Evolutionary conservation across 2,329 filamentous ascomycete species (phyloP).

Genomic region (Fusarium gaditjirri): DNA sequence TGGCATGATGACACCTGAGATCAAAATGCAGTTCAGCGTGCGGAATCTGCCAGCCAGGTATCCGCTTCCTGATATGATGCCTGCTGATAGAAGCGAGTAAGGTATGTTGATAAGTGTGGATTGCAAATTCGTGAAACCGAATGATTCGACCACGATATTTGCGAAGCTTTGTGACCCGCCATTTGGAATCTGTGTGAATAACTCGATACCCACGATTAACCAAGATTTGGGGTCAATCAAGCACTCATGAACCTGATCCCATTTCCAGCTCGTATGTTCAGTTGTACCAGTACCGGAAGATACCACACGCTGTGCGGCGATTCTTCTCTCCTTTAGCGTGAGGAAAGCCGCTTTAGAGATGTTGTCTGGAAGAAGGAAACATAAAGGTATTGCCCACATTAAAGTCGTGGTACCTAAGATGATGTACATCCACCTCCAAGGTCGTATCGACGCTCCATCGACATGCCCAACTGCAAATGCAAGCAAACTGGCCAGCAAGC

Average conservation of each 20-base stretch:
- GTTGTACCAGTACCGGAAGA: conserved; percentile 63
- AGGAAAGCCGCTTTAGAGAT: conserved; percentile 69
- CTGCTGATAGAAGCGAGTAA: conserved; percentile 63
- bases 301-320: conserved; percentile 59
- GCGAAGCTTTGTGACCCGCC: conserved; percentile 69
- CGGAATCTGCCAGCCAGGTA: conserved; percentile 63
- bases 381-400: conserved; percentile 61
- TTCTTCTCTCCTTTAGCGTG: conserved; percentile 60
- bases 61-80: conserved; percentile 59
- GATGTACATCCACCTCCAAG: conserved; percentile 70
- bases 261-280: conserved; percentile 59
- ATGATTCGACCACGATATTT: conserved; percentile 66
- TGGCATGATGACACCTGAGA: conserved; percentile 60
- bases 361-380: conserved; percentile 61
- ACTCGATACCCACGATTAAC: conserved; percentile 64
- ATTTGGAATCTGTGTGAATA: conserved; percentile 69
- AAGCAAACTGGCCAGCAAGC: conserved; percentile 59
- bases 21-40: conserved; percentile 62
- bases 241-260: conserved; percentile 64
- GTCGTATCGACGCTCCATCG: conserved; percentile 52
- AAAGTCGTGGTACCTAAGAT: conserved; percentile 63
- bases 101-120: conserved; percentile 68
- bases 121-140: conserved; percentile 65
- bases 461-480: conserved; percentile 68
- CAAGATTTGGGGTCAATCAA: conserved; percentile 69